Percentiles rank a stretch among this genome's conserved stretches.
These are phyloP conservation scores for Ceratobasidium sp. DNA, from an alignment of 1,284 basidiomycete species.

Conservation along the genomic window DNA sequence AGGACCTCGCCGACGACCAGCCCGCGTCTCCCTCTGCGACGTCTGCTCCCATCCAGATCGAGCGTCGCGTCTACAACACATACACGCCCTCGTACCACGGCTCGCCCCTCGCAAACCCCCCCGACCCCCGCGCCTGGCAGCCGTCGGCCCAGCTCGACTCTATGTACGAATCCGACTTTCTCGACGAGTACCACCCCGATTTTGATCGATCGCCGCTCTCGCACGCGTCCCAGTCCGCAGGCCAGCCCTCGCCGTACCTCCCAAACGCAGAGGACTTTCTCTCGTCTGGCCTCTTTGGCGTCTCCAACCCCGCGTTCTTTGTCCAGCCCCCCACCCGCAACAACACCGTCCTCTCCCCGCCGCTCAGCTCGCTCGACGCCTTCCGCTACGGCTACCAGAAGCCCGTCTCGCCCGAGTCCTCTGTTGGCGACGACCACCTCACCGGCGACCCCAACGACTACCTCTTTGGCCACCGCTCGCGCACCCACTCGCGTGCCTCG, in stretches of 20 bases:
- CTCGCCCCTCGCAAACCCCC: background rate
- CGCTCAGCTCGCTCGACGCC: slow-evolving; percentile 28
- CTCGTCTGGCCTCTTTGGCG: slow-evolving; percentile 15
- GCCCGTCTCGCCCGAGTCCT: slow-evolving; percentile 28
- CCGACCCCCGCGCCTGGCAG: slow-evolving; percentile 15
- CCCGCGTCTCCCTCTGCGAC: slow-evolving; percentile 37
- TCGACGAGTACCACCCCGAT: slow-evolving; percentile 37
- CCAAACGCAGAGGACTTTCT: slow-evolving; percentile 29
- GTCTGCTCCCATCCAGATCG: slow-evolving; percentile 41
- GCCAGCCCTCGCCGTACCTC: slow-evolving; percentile 23
- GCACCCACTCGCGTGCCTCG: slow-evolving; percentile 34
- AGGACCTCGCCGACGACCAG: slow-evolving; percentile 21
- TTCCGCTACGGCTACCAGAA: slow-evolving; percentile 29
- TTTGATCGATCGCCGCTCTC: slow-evolving; percentile 34
- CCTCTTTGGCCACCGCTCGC: slow-evolving; percentile 28
- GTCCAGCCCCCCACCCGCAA: slow-evolving; percentile 36
- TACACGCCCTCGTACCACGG: slow-evolving; percentile 23
- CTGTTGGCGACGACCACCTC: slow-evolving; percentile 28
- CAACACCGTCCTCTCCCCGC: slow-evolving; percentile 36
- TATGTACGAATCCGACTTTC: slow-evolving; percentile 38
- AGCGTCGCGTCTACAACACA: background rate
- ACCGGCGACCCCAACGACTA: slow-evolving; percentile 5
- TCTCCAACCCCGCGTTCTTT: slow-evolving; percentile 30
- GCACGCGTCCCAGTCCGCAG: background rate
- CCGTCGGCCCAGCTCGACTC: slow-evolving; percentile 33